Evolutionary conservation across 2,329 filamentous ascomycete genomes (phyloP).

Genomic region (Apiospora hydei): DNA sequence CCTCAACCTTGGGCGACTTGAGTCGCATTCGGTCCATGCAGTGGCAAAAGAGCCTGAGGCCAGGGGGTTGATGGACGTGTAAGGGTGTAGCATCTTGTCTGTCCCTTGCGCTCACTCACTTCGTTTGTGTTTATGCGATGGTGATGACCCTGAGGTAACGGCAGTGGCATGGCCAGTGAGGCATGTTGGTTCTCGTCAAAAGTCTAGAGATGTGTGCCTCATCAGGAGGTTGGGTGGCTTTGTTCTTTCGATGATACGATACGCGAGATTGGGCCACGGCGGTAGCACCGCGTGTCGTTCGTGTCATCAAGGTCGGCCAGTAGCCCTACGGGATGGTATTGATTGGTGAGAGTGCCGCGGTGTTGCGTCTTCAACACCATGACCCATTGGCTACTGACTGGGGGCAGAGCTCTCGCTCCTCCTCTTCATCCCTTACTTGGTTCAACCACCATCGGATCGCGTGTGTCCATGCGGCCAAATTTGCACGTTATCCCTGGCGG

Average conservation of each 20-base stretch:
- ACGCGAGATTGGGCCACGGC: neutral
- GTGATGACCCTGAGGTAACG: neutral
- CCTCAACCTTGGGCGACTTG: neutral
- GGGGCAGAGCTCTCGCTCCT: neutral
- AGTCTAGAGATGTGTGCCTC: neutral
- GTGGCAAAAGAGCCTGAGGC: neutral
- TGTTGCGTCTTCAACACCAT: neutral
- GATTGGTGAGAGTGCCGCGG: neutral
- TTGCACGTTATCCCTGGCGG: neutral
- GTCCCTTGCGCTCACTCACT: neutral
- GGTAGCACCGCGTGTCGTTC: conserved; percentile 1
- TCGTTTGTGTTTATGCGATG: neutral
- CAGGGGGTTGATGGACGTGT: conserved; percentile 1
- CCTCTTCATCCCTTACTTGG: neutral
- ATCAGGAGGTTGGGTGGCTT: neutral
- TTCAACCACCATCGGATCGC: neutral
- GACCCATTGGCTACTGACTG: neutral
- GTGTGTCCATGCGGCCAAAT: neutral
- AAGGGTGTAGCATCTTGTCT: neutral
- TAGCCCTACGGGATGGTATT: neutral
- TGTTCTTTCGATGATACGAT: neutral
- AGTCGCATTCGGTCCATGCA: neutral
- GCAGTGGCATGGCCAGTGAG: neutral
- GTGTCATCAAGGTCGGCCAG: neutral
- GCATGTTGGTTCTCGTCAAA: neutral